These are phyloP conservation scores for Geum urbanum DNA, from an alignment of 306 rosid species.

Conservation along the genomic window DNA sequence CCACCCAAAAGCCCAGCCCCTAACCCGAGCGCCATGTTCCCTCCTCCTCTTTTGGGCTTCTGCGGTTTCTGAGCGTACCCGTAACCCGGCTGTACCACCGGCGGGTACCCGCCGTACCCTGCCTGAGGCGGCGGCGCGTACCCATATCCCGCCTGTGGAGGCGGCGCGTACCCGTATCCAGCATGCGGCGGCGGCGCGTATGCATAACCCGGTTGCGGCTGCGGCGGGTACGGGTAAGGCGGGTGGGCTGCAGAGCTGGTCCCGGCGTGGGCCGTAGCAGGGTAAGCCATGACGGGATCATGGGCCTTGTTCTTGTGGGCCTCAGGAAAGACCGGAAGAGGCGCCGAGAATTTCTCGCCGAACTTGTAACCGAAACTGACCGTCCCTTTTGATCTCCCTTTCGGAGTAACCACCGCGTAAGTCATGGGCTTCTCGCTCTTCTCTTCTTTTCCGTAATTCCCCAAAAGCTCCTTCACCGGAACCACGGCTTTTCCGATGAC, in stretches of 20 bases:
- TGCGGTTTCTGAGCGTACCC: conserved; percentile 18
- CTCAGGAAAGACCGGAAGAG: conserved; percentile 6
- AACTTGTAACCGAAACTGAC: conserved; percentile 39
- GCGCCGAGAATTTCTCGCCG: conserved; percentile 40
- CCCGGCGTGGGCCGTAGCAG: conserved; percentile 28
- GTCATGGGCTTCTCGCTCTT: conserved; percentile 17
- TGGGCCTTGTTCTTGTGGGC: neutral
- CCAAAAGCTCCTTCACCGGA: conserved; percentile 37
- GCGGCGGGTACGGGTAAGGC: conserved; percentile 35
- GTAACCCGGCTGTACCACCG: conserved; percentile 5
- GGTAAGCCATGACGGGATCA: conserved; percentile 36
- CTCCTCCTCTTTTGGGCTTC: conserved; percentile 28
- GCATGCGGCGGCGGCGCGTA: conserved; percentile 23
- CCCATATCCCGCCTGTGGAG: conserved; percentile 30
- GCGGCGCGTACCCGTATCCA: conserved; percentile 32
- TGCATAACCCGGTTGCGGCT: conserved; percentile 1
- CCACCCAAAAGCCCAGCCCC: conserved; percentile 56
- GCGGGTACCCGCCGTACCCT: conserved; percentile 21
- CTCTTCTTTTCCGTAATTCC: neutral
- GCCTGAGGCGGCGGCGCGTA: conserved; percentile 24
- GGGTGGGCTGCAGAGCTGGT: conserved; percentile 29
- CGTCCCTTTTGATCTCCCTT: conserved; percentile 35
- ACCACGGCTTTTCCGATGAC: conserved; percentile 37
- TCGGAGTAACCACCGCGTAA: conserved; percentile 29
- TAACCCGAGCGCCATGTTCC: conserved; percentile 34